Evolutionary conservation across 169 alveolate genomes (phyloP).

Genomic region (Theileria sp.): DNA sequence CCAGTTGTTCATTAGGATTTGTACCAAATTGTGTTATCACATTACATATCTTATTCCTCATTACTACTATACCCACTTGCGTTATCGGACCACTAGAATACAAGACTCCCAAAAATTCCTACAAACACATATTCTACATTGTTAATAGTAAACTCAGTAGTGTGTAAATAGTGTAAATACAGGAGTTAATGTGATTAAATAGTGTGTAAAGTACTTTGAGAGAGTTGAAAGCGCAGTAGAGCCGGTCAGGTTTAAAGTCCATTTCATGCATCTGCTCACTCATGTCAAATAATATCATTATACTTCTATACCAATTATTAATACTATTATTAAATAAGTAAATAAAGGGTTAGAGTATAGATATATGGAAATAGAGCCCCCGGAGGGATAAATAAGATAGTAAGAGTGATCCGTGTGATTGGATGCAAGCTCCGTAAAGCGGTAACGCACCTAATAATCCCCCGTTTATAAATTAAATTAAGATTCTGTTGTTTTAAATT

Average conservation of each 20-base stretch:
- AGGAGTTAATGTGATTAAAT: background rate
- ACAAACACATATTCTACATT: too few relatives aligned
- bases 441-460: conserved; percentile 71
- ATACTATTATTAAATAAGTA: too few relatives aligned
- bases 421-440: conserved; percentile 1
- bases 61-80: conserved; percentile 69
- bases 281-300: conserved; percentile 72
- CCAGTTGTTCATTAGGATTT: conserved; percentile 65
- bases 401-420: too few relatives aligned
- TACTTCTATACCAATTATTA: conserved; percentile 40
- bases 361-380: too few relatives aligned
- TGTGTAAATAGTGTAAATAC: background rate
- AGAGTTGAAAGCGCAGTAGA: conserved; percentile 69
- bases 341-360: background rate
- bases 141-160: background rate
- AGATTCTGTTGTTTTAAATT: background rate
- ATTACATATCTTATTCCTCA: conserved; percentile 69
- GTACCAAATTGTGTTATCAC: conserved; percentile 70
- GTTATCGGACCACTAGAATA: conserved; percentile 75
- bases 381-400: too few relatives aligned
- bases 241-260: conserved; percentile 77
- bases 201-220: conserved; percentile 53
- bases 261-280: conserved; percentile 74
- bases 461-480: conserved; percentile 55
- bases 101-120: conserved; percentile 65